phyloP scores from a whole-genome alignment of 2,329 filamentous ascomycete species.

The Neopestalotiopsis rosae region DNA sequence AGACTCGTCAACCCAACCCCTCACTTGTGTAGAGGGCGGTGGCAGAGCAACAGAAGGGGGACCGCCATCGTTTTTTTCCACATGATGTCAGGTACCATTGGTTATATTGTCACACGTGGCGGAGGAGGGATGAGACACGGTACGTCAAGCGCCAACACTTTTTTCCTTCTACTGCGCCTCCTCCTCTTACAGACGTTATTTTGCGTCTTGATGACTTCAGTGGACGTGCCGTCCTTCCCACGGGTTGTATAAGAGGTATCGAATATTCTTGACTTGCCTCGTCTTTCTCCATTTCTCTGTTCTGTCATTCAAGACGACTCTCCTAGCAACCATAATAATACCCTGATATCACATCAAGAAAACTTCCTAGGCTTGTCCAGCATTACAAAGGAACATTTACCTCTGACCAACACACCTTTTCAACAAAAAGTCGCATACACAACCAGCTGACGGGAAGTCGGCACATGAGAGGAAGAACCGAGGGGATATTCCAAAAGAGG shows the following conservation, averaged over 20 bases:
- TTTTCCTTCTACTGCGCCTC: background rate
- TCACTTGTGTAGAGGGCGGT: background rate
- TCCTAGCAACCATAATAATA: no score
- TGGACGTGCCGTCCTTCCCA: no score
- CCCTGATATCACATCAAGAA: no score
- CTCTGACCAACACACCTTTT: no score
- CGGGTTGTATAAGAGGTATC: no score
- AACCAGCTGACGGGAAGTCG: no score
- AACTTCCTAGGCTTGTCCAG: no score
- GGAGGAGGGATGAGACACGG: background rate
- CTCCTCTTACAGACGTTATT: background rate
- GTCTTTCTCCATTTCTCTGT: no score
- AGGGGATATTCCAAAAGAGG: background rate
- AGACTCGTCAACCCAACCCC: slow-evolving; percentile 4
- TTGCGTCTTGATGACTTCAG: no score
- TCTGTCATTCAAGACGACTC: background rate
- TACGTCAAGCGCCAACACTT: background rate
- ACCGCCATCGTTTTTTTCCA: background rate
- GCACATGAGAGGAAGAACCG: background rate
- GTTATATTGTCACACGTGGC: background rate
- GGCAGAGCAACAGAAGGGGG: background rate
- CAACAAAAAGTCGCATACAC: no score
- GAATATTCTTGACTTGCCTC: no score
- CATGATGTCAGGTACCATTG: slow-evolving; percentile 4
- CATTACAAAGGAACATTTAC: no score